Base-by-base conservation (phyloP, 2,329 filamentous ascomycete species). In the Pyricularia grisea region DNA sequence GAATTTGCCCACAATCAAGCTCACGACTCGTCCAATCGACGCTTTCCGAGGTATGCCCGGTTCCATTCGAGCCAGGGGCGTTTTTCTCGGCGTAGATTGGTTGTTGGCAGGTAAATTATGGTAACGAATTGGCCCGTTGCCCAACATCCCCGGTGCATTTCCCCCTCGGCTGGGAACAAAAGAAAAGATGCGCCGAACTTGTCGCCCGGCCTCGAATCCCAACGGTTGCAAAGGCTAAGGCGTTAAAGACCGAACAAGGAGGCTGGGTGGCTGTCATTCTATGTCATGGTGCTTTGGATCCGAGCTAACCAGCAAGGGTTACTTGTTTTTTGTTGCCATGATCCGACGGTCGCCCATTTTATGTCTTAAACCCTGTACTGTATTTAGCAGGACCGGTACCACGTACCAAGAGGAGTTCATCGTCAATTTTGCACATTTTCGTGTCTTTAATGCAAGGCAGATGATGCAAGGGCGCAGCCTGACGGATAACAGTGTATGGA, bases 171-270 rank as follows among this genome's bases (percentile, higher is more conserved):
- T 61, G 58, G 25, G 27, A 61, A 27, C n/a, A 61, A 61, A 27
- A 61, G 58, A 27, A 61, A 61, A 61, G n/a, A 61, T 61, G n/a
- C 58, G 12, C 58, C 58, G 58, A 61, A 61, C 6, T 61, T 23
- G 58, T 14, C 58, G 58, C 58, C 58, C 4, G 58, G 23, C 25
- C 58, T 61, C 23, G 58, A 61, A 61, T 61, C 58, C 58, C 58
- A 61, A 61, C 58, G 58, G 58, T 61, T 61, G 23, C 58, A 61
- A 61, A 61, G n/a, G n/a, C 58, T 61, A 61, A 61, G 58, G 58
- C 58, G 58, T 61, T 61, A 61, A 61, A 25, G 58, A 61, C 58
- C 14, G 58, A 23, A 7, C 42, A 50, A 61, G 58, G 58, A 61
- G 58, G 58, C 23, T 61, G 58, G 58, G 58, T 61, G 58, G 58